Evolutionary conservation across 2,329 filamentous ascomycete genomes (phyloP), one percentile per base, ranked within the genome.

Genomic region (Keithomyces neogunnii): DNA sequence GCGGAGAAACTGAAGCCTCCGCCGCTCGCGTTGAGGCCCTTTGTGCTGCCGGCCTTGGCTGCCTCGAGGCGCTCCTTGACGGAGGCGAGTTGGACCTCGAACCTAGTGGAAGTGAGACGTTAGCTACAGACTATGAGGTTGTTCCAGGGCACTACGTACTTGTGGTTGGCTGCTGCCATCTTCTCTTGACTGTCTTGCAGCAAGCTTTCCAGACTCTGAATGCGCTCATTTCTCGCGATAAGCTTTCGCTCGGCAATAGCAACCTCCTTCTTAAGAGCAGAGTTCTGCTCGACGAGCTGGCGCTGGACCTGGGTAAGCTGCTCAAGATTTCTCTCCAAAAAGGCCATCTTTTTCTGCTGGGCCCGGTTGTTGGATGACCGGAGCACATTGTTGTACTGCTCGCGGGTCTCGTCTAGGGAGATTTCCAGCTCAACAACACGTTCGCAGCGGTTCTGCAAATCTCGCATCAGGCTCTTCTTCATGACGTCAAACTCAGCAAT

Each of bases 261-360:
- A 51, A 99, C 93, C 72, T 99, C 93, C 77, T 99, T 97, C 84
- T 99, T 99, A 63, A 99, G 77, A 56, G 86, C 87, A 60, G 89
- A 89, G 72, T 99, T 99, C 71, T 99, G 93, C 74, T 99, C 93
- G 33, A 99, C 93, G 10, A 99, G 84, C 72, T 99, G 93, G 51
- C 93, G 84, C 72, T 99, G 93, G 50, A 99, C 93, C 65, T 96
- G 89, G 3, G 93, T 99, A 50, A 99, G 79, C 71, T 99, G 93
- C 73, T 99, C 93, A 40, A 99, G 82, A 67, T 99, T 99, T 65
- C 93, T 86, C 75, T 99, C 93, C 48, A 99, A 74, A 80, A 99
- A 99, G 13, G 93, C 95, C 88, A 99, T 97, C 81, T 99, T 99
- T 86, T 99, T 99, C 73, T 99, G 93, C 74, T 99, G 93, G 29